Conservation (phyloP, 1,139 yeast genomes). For the Yamadazyma dushanensis region DNA sequence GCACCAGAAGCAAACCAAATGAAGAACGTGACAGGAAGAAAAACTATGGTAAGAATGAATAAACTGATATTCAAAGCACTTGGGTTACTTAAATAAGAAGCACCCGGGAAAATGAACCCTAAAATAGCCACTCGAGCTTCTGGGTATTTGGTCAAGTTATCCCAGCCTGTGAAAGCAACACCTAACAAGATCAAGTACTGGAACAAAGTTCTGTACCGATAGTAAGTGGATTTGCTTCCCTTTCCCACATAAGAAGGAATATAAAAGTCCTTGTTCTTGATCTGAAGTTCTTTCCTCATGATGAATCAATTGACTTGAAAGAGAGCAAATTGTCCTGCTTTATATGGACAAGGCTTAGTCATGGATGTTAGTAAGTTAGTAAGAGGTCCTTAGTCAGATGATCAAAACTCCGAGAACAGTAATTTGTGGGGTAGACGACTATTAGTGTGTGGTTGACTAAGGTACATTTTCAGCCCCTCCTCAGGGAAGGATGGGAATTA, state of each 20-base stretch:
- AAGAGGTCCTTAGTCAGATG: too few species aligned
- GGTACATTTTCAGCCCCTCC: too few species aligned
- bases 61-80: slow-evolving; percentile 4
- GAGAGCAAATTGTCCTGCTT: too few species aligned
- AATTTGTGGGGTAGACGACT: too few species aligned
- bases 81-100: slow-evolving; percentile 6
- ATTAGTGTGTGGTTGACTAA: too few species aligned
- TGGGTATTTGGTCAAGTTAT: slow-evolving; percentile 2
- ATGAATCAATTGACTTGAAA: not conserved
- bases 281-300: not conserved
- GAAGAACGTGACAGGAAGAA: slow-evolving; percentile 6
- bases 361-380: too few species aligned
- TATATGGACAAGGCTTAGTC: too few species aligned
- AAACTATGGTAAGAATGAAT: slow-evolving; percentile 3
- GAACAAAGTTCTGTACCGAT: slow-evolving; percentile 3
- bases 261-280: slow-evolving; percentile 2
- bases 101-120: slow-evolving; percentile 6
- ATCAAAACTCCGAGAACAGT: too few species aligned
- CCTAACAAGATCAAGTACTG: slow-evolving; percentile 3
- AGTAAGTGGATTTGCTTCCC: slow-evolving; percentile 4
- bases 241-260: slow-evolving; percentile 3
- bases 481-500: too few species aligned
- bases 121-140: slow-evolving; percentile 4
- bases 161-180: slow-evolving; percentile 3
- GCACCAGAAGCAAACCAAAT: too few species aligned